Evolutionary conservation across 2,329 filamentous ascomycete species (phyloP), one percentile per base, ranked within the genome.

Genomic region (Pseudomassariella vexata): DNA sequence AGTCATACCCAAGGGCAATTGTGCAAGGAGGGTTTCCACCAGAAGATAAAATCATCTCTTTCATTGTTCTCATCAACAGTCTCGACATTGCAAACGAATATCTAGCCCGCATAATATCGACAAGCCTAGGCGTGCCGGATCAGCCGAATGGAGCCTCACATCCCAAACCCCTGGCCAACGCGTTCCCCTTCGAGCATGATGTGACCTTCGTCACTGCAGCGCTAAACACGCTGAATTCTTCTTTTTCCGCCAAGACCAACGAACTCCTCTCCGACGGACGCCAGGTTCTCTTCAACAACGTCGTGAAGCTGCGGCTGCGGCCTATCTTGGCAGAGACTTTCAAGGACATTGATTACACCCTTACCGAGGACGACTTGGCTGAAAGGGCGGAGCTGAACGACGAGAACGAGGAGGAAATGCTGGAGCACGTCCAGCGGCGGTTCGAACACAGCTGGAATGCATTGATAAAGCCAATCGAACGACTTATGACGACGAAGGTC

Each of bases 1-100:
- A 98, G 57, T 84, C 82, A 40, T 96, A 95, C 52, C 92, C 90
- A 0, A 86, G 83, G 49, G 70, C 86, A 2, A 65, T 77, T 1
- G 75, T 89, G 1, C 81, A 87, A 55, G 88, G 88, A 23, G 83
- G 79, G 1, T 71, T 89, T 26, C 90, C 90, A 1, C 86, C 89
- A 0, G 92, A 98, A 56, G 80, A 88, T 47, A 86, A 82, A 46
- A 84, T 95, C 42, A 76, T 96, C 31, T 72, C 84, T 4, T 98
- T 98, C 56, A 78, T 95, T 11, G 82, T 96, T 15, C 73, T 95
- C 28, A 87, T 95, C 59, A 98, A 98, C 69, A 95, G 90, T 54
- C 77, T 98, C 17, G 90, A 98, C 54, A 76, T 95, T 38, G 82
- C 88, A 8, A 86, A 86, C 40, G 87, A 95, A 52, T 98, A 98